Evolutionary conservation across 75 land plant species (phyloP).

Genomic region (Pseudotsuga menziesii): DNA sequence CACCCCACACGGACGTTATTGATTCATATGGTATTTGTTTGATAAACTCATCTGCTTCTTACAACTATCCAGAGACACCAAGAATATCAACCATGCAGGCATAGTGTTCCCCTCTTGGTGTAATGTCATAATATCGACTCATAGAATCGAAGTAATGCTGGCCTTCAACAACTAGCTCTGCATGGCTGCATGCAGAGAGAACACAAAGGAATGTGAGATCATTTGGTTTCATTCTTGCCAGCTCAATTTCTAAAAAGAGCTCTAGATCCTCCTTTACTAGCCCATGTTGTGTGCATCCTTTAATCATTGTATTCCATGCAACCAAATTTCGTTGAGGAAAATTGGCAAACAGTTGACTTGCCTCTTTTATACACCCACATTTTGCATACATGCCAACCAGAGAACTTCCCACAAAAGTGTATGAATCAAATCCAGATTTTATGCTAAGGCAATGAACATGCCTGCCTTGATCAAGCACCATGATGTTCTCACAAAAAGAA

Average conservation of each 20-base stretch:
- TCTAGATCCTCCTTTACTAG: slow-evolving; percentile 32
- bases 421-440: slow-evolving; percentile 33
- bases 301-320: slow-evolving; percentile 71
- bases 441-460: slow-evolving; percentile 34
- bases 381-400: slow-evolving; percentile 64
- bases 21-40: slow-evolving; percentile 56
- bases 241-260: slow-evolving; percentile 58
- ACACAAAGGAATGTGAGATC: slow-evolving; percentile 56
- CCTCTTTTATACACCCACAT: slow-evolving; percentile 45
- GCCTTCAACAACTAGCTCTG: slow-evolving; percentile 53
- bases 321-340: slow-evolving; percentile 29
- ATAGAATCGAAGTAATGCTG: slow-evolving; percentile 41
- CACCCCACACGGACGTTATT: slow-evolving; percentile 59
- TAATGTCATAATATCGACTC: slow-evolving; percentile 25
- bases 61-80: slow-evolving; percentile 49
- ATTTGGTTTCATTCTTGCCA: slow-evolving; percentile 44
- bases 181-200: slow-evolving; percentile 67
- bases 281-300: slow-evolving; percentile 55
- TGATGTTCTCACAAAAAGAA: slow-evolving; percentile 35
- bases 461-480: slow-evolving; percentile 33
- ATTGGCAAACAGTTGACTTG: slow-evolving; percentile 27
- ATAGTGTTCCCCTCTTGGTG: slow-evolving; percentile 55
- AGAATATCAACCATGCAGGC: slow-evolving; percentile 69
- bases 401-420: slow-evolving; percentile 38
- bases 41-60: slow-evolving; percentile 49